phyloP scores from a whole-genome alignment of 306 rosid genomes.

The Erythrophleum fordii region DNA sequence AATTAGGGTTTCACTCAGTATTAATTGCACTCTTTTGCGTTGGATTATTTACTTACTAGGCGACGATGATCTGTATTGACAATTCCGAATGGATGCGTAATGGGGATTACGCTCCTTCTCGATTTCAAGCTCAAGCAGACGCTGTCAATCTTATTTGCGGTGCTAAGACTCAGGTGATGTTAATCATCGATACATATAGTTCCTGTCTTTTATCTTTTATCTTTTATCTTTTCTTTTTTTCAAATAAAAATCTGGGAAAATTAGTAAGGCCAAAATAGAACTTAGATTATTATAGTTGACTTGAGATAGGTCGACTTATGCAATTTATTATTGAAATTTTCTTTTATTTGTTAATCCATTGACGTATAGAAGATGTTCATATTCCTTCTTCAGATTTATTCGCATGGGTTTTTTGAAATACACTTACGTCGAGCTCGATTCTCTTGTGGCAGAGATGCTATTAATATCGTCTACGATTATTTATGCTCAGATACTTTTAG shows the following conservation, averaged over 20 bases:
- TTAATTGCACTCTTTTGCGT: neutral
- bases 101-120: conserved; percentile 83
- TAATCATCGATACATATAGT: neutral
- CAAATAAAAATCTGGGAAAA: neutral
- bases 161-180: conserved; percentile 84
- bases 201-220: neutral
- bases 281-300: neutral
- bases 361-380: neutral
- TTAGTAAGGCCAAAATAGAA: neutral
- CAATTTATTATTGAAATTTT: neutral
- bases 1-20: conserved; percentile 55
- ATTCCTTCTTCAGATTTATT: neutral
- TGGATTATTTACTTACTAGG: conserved; percentile 43
- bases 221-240: neutral
- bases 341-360: neutral
- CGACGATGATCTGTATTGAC: conserved; percentile 94
- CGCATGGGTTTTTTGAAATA: neutral
- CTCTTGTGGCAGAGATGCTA: conserved; percentile 2
- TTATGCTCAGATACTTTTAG: neutral
- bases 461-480: neutral
- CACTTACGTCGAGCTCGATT: neutral
- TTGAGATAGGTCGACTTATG: neutral
- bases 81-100: conserved; percentile 98
- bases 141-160: conserved; percentile 92
- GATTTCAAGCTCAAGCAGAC: conserved; percentile 88